Evolutionary conservation across 768 basidiomycete species (phyloP).

Genomic region (Russula virescens): DNA sequence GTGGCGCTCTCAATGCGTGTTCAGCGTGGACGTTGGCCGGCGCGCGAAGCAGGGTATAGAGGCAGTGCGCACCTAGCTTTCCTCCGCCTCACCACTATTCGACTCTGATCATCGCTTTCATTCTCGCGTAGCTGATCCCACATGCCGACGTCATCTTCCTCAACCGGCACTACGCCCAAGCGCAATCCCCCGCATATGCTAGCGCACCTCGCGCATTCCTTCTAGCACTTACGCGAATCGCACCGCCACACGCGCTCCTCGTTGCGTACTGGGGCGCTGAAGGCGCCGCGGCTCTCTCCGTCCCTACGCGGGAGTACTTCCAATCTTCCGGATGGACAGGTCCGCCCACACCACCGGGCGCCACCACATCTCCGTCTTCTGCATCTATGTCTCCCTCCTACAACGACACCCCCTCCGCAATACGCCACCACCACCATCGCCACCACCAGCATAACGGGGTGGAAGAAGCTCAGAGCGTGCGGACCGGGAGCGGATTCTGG

Average conservation of each 20-base stretch:
- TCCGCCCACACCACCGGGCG: conserved; percentile 31
- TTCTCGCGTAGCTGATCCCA: conserved; percentile 56
- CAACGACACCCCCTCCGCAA: background rate
- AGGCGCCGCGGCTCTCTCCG: conserved; percentile 72
- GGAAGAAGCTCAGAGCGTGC: conserved; percentile 39
- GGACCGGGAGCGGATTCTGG: conserved; percentile 77
- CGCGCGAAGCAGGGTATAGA: conserved; percentile 72
- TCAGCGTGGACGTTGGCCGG: conserved; percentile 74
- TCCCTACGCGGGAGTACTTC: conserved; percentile 82
- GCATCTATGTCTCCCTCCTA: conserved; percentile 16
- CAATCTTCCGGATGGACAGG: conserved; percentile 81
- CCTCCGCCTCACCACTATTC: background rate
- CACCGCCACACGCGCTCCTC: conserved; percentile 70
- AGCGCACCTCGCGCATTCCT: conserved; percentile 70
- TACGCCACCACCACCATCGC: conserved; percentile 2
- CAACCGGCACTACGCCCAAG: conserved; percentile 63
- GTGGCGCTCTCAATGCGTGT: conserved; percentile 77
- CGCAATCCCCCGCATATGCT: conserved; percentile 52
- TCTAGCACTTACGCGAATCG: conserved; percentile 62
- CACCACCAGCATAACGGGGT: conserved; percentile 1
- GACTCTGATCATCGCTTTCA: background rate
- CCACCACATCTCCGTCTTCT: conserved; percentile 25
- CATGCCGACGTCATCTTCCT: conserved; percentile 82
- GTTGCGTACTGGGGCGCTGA: conserved; percentile 76
- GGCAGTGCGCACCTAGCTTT: conserved; percentile 48